These are phyloP conservation scores for Polygonum maritimum DNA, from an alignment of 148 eudicot genomes.

Conservation along the genomic window DNA sequence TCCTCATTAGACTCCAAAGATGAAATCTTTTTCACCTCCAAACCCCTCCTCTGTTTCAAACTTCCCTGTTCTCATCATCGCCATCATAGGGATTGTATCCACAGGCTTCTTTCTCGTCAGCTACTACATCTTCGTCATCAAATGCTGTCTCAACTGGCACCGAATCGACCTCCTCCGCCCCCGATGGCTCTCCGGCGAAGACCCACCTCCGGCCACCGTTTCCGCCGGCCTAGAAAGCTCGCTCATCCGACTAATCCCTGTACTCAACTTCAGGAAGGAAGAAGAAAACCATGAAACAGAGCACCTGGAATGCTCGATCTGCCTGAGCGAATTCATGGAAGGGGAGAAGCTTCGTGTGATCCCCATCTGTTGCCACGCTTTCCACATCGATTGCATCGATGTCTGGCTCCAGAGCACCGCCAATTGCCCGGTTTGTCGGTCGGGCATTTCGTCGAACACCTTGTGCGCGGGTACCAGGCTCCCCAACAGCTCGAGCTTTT, in stretches of 20 bases:
- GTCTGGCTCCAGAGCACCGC: constrained; percentile 76
- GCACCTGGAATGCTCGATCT: constrained; percentile 62
- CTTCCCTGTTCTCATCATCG: constrained; percentile 66
- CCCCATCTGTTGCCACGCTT: constrained; percentile 67
- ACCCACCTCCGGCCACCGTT: constrained; percentile 9
- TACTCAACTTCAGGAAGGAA: constrained; percentile 31
- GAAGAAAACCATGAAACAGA: background rate
- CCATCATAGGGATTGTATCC: constrained; percentile 63
- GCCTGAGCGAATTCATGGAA: constrained; percentile 60
- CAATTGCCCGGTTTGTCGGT: constrained; percentile 83
- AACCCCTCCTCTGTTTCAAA: constrained; percentile 6
- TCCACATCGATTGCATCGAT: constrained; percentile 90
- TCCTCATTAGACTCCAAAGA: background rate
- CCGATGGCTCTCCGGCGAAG: background rate
- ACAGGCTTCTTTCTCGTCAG: constrained; percentile 53
- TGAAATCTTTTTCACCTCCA: background rate
- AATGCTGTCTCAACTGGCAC: constrained; percentile 69
- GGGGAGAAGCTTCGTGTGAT: constrained; percentile 61
- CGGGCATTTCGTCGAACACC: constrained; percentile 36
- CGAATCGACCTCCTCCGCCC: constrained; percentile 35
- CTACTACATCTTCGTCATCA: constrained; percentile 80
- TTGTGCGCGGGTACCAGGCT: constrained; percentile 4
- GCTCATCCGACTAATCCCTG: constrained; percentile 62
- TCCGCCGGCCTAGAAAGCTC: constrained; percentile 57
- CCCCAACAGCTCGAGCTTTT: constrained; percentile 7